Evolutionary conservation across 768 basidiomycete species (phyloP), one percentile per base, ranked within the genome.

Genomic region (Leccinum ochraceum): DNA sequence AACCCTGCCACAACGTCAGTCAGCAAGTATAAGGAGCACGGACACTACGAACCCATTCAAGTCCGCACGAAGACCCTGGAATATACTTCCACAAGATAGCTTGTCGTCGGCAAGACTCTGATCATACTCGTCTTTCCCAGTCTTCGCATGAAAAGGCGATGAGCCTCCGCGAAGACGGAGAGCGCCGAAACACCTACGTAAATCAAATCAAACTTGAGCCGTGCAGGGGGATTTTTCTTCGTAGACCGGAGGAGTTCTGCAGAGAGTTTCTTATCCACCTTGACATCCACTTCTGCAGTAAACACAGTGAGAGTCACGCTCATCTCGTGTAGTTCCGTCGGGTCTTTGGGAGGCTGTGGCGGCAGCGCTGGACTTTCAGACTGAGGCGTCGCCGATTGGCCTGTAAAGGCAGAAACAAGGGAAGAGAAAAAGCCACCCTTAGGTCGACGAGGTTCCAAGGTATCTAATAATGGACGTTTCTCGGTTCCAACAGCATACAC

Each of bases 171-270:
- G 13, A 42, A 65, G 14, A 10, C 22, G 1, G 5, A 65, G 9
- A 2, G 22, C 24, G 52, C 24, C 2, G 5, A 36, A 53, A 37
- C 5, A 51, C 66, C 10, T 17, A 70, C 69, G 77, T 92, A 98
- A 44, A 99, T 93, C 13, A 99, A 79, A 65, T 90, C 86, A 57
- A 91, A 90, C 58, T 81, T 86, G 70, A 95, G 83, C 55, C 78
- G 83, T 5, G 75, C 77, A 0, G 96, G 96, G 0, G 93, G 90
- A 57, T 91, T 88, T 79, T 99, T 99, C 83, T 98, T 98, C 11
- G 95, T 99, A 1, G 94, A 92, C 60, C 96, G 81, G 60, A 90
- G 83, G 36, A 98, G 77, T 72, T 98, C 96, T 9, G 78, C 72
- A 2, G 83, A 78, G 53, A 89, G 76, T 68, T 88, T 90, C 73